phyloP scores from a whole-genome alignment of 2,329 filamentous ascomycete genomes.

The Colletotrichum sp. region DNA sequence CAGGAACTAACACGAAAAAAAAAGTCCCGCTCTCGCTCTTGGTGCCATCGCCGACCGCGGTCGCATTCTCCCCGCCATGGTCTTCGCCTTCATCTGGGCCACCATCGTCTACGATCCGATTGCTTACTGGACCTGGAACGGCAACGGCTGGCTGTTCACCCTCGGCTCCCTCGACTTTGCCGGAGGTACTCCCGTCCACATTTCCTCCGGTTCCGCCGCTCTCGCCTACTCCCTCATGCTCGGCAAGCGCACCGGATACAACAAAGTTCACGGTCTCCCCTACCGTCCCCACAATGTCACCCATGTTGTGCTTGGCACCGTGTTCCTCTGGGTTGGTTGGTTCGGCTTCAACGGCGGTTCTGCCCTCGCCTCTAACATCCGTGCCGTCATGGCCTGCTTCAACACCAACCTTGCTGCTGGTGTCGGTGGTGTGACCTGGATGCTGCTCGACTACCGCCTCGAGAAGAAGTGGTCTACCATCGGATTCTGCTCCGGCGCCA shows the following conservation, averaged over 20 bases:
- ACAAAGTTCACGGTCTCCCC: conserved; percentile 63
- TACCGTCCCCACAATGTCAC: conserved; percentile 78
- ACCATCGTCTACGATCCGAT: conserved; percentile 76
- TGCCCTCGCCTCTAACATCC: conserved; percentile 80
- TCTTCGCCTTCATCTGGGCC: conserved; percentile 74
- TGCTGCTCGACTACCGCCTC: conserved; percentile 85
- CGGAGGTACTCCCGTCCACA: conserved; percentile 77
- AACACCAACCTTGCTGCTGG: conserved; percentile 88
- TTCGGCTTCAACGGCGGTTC: conserved; percentile 94
- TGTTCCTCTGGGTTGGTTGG: conserved; percentile 91
- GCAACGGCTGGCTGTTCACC: conserved; percentile 71
- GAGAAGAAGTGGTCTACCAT: conserved; percentile 94
- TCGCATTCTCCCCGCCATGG: conserved; percentile 62
- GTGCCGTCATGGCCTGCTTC: conserved; percentile 86
- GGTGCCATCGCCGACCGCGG: conserved; percentile 66
- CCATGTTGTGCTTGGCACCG: conserved; percentile 74
- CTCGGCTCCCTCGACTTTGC: conserved; percentile 76
- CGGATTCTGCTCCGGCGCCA: conserved; percentile 89
- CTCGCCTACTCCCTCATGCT: conserved; percentile 77
- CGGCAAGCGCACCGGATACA: conserved; percentile 69
- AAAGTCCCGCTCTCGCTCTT: conserved; percentile 60
- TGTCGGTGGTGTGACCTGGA: conserved; percentile 82
- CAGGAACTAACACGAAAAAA: conserved; percentile 1
- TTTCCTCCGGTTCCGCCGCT: conserved; percentile 72
- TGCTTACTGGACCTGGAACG: conserved; percentile 81